phyloP scores from a whole-genome alignment of 306 rosid genomes.

The Glycine tomentella region DNA sequence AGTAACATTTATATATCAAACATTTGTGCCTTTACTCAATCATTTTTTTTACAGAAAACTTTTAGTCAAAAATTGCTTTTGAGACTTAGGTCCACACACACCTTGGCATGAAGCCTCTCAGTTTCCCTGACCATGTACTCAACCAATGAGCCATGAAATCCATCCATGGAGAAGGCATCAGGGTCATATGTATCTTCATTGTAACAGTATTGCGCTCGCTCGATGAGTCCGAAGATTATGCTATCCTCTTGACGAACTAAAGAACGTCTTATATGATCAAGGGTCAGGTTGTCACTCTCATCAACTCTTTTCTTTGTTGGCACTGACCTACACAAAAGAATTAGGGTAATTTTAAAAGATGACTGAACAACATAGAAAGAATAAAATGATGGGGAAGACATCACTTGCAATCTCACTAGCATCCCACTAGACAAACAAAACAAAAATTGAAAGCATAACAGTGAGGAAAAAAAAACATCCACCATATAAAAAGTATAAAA shows the following conservation, averaged over 20 bases:
- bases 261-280: constrained; percentile 76
- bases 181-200: constrained; percentile 79
- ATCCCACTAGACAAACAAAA: neutral
- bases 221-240: constrained; percentile 82
- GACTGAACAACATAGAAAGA: constrained; percentile 22
- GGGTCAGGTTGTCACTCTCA: constrained; percentile 76
- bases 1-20: neutral
- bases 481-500: neutral
- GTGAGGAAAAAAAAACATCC: neutral
- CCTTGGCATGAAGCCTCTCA: constrained; percentile 90
- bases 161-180: constrained; percentile 70
- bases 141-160: constrained; percentile 80
- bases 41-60: no score
- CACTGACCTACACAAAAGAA: constrained; percentile 62
- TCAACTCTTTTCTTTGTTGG: constrained; percentile 72
- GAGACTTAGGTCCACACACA: constrained; percentile 44
- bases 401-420: no score
- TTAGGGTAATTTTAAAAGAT: constrained; percentile 20
- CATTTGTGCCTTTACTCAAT: neutral
- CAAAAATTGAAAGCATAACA: neutral
- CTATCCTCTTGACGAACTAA: constrained; percentile 91
- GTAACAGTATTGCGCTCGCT: constrained; percentile 78
- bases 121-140: constrained; percentile 85
- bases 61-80: neutral
- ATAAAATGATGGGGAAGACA: no score